Conservation (phyloP, 176 grass and related monocot genomes). For the Eragrostis nindensis region DNA sequence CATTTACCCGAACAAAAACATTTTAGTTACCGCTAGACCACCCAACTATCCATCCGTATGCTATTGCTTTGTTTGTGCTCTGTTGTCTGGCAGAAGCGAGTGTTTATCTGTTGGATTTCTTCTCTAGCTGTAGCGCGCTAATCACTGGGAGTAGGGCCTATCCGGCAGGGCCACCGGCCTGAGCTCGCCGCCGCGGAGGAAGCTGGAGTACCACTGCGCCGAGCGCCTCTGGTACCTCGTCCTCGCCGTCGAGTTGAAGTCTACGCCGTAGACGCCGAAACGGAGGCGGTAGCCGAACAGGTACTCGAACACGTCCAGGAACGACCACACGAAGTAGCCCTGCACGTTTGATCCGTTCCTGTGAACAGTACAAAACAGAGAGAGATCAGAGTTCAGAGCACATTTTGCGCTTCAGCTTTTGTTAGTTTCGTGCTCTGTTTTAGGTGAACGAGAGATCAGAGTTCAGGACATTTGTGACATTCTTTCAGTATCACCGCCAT, state of each 20-base stretch:
- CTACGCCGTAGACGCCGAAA: slow-evolving; percentile 66
- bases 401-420: background rate
- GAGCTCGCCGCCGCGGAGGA: slow-evolving; percentile 53
- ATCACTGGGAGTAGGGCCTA: slow-evolving; percentile 45
- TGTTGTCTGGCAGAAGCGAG: background rate
- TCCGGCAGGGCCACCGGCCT: slow-evolving; percentile 41
- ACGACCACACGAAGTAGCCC: slow-evolving; percentile 96
- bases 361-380: background rate
- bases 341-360: slow-evolving; percentile 83
- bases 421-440: background rate
- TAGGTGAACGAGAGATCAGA: background rate
- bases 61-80: background rate
- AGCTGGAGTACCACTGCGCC: slow-evolving; percentile 69
- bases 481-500: background rate
- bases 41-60: background rate
- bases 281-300: slow-evolving; percentile 46
- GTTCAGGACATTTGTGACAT: background rate
- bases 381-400: background rate
- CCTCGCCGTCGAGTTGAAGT: slow-evolving; percentile 54
- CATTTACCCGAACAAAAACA: background rate
- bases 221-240: slow-evolving; percentile 73
- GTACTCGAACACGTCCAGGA: slow-evolving; percentile 81
- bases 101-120: background rate
- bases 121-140: background rate
- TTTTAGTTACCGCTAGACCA: background rate